Percentiles rank a stretch among this genome's conserved stretches.
phyloP scores from a whole-genome alignment of 2,329 filamentous ascomycete genomes.

The Bisporella sp. region DNA sequence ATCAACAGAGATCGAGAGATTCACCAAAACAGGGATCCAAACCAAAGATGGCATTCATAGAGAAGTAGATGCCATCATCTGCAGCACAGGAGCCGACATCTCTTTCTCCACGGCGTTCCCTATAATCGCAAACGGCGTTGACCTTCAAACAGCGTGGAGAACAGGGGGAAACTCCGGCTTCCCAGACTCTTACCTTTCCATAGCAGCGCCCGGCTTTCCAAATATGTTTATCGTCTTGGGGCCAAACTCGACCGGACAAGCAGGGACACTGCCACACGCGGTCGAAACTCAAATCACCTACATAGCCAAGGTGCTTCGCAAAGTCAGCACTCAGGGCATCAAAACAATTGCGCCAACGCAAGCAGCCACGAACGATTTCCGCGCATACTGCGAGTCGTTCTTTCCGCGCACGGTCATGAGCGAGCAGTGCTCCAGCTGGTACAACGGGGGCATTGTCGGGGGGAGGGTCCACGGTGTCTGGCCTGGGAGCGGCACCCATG shows the following conservation, averaged over 20 bases:
- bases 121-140: conserved; percentile 37
- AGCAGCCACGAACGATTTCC: conserved; percentile 39
- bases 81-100: conserved; percentile 52
- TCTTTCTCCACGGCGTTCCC: conserved; percentile 51
- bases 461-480: conserved; percentile 59
- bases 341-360: conserved; percentile 48
- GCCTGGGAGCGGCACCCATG: conserved; percentile 58
- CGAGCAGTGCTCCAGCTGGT: conserved; percentile 63
- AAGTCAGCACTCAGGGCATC: conserved; percentile 58
- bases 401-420: conserved; percentile 46
- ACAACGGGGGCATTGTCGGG: conserved; percentile 52
- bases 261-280: conserved; percentile 51
- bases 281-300: conserved; percentile 59
- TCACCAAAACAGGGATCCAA: conserved; percentile 52
- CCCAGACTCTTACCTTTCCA: conserved; percentile 59
- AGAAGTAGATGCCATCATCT: conserved; percentile 57
- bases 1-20: conserved; percentile 44
- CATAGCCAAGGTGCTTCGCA: conserved; percentile 61
- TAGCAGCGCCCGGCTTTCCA: conserved; percentile 54
- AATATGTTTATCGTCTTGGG: conserved; percentile 61
- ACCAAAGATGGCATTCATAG: conserved; percentile 48
- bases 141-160: conserved; percentile 39
- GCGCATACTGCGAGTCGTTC: conserved; percentile 53
- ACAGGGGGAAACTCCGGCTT: conserved; percentile 25
- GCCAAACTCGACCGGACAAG: conserved; percentile 36